Evolutionary conservation across 352 stramenopile genomes (phyloP), one percentile per base, ranked within the genome.

Genomic region (Aphanomyces invadans): DNA sequence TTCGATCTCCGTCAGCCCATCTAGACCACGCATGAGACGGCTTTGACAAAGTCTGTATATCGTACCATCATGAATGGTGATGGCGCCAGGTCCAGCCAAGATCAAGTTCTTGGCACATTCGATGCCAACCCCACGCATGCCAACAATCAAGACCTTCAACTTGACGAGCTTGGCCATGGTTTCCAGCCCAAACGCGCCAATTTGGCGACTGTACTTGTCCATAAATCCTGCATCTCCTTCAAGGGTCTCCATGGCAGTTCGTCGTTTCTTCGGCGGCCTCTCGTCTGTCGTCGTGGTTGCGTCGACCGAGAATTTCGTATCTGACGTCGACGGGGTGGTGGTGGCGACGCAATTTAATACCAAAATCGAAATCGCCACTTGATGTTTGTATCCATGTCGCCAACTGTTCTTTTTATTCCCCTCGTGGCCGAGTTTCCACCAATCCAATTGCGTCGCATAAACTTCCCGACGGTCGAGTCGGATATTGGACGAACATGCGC

Each of bases 51-150:
- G 4, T 46, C 65, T 4, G 19, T 62, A 65, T 25, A 19, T 39
- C 69, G 32, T 59, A 87, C 78, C 83, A 64, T 93, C 84, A 64
- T 89, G 83, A 56, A 97, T 75, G 56, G 88, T 97, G 64, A 98
- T 88, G 60, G 71, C 74, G 12, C 87, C 83, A 12, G 89, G 87
- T 15, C 92, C 92, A 11, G 90, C 89, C 28, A 98, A 78, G 51
- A 96, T 92, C 48, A 97, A 74, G 71, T 98, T 98, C 83, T 98
- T 98, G 57, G 88, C 86, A 46, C 76, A 90, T 70, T 98, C 92
- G 25, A 92, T 85, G 61, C 92, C 92, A 21, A 96, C 75, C 61
- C 90, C 76, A 64, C 89, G 86, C 61, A 96, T 71, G 19, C 87
- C 86, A 19, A 96, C 84, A 59, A 96, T 76, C 52, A 96, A 71